Evolutionary conservation across 163 green algal species (phyloP).

Genomic region (Chlamydomonas reinhardtii): DNA sequence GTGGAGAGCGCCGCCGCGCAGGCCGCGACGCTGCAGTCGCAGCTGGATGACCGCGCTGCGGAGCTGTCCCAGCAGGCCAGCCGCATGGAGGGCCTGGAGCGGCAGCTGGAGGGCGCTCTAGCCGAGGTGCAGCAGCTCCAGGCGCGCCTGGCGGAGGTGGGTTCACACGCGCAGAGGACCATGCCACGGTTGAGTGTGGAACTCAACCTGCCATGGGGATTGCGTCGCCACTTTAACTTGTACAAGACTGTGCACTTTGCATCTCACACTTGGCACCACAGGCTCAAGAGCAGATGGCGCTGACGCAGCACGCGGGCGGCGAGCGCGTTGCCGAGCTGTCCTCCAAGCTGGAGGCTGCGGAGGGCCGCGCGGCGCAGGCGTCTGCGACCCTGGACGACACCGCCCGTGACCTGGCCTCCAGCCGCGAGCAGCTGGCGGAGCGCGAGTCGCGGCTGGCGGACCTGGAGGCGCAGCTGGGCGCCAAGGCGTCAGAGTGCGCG

Average conservation of each 20-base stretch:
- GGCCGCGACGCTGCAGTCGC: slow-evolving; percentile 19
- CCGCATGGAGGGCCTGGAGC: slow-evolving; percentile 41
- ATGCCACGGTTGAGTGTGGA: slow-evolving; percentile 1
- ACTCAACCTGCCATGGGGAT: too few relatives aligned
- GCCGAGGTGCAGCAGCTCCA: slow-evolving; percentile 51
- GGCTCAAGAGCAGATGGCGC: slow-evolving; percentile 22
- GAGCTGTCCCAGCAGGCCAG: not conserved
- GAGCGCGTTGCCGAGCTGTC: slow-evolving; percentile 14
- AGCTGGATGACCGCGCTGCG: slow-evolving; percentile 26
- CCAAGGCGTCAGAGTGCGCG: not conserved
- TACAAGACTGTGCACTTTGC: too few relatives aligned
- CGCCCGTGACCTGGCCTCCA: not conserved
- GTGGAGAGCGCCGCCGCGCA: slow-evolving; percentile 21
- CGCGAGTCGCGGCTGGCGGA: not conserved
- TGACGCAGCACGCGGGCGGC: slow-evolving; percentile 1
- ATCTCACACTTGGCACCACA: not conserved
- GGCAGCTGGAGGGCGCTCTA: slow-evolving; percentile 54
- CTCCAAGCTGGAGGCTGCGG: not conserved
- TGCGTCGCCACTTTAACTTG: too few relatives aligned
- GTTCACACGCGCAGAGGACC: not conserved
- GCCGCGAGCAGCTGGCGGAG: not conserved
- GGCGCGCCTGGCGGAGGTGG: slow-evolving; percentile 7
- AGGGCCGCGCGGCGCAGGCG: not conserved
- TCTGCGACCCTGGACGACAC: not conserved
- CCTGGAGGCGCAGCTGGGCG: not conserved